Percentiles rank a stretch among this genome's conserved stretches.
Conservation (phyloP, 2,329 filamentous ascomycete genomes). For the Colletotrichum lupini region DNA sequence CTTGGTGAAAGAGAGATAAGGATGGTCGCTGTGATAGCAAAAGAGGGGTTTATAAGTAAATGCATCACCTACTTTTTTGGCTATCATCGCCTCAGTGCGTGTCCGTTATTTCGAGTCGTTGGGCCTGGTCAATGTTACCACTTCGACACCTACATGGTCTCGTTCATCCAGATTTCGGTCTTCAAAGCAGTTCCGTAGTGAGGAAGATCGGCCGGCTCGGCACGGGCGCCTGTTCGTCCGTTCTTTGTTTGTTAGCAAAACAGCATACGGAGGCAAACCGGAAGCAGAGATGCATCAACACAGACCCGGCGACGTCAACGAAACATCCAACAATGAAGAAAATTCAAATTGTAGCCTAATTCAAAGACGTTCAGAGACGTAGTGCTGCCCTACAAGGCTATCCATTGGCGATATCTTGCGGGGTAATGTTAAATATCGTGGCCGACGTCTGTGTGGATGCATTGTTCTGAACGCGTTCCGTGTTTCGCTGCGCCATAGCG, state of each 20-base stretch:
- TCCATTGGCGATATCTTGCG: neutral
- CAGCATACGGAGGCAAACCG: neutral
- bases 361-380: neutral
- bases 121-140: neutral
- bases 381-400: neutral
- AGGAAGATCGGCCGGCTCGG: neutral
- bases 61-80: too few species aligned
- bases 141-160: neutral
- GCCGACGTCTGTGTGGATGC: slow-evolving; percentile 13
- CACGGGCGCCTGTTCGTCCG: neutral
- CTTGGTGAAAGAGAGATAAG: too few species aligned
- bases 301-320: neutral
- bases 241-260: neutral
- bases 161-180: neutral
- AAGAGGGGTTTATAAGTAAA: too few species aligned
- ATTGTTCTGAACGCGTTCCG: neutral
- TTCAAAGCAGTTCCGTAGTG: neutral
- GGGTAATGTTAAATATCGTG: neutral
- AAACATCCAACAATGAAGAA: neutral
- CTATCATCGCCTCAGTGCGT: too few species aligned
- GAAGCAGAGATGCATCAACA: neutral
- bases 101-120: too few species aligned
- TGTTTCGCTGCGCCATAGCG: slow-evolving; percentile 7
- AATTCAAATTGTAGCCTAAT: neutral
- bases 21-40: too few species aligned